These are phyloP conservation scores for Hansfordia pulvinata DNA, from an alignment of 2,329 filamentous ascomycete genomes.

Conservation along the genomic window DNA sequence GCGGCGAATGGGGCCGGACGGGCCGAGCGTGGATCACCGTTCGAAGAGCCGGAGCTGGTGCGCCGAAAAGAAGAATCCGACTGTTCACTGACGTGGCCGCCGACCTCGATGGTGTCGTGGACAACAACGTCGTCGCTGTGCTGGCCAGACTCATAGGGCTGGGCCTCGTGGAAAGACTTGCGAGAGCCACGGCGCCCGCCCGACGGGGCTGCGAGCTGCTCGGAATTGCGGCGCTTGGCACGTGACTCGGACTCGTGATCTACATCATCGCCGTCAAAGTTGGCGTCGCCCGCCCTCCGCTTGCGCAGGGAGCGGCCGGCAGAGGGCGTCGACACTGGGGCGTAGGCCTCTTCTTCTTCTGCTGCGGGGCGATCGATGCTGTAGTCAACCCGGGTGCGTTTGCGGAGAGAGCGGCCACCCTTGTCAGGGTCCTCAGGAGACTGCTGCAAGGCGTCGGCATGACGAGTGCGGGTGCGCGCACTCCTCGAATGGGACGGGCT, in stretches of 20 bases:
- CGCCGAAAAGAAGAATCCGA: slow-evolving; percentile 19
- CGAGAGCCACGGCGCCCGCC: slow-evolving; percentile 10
- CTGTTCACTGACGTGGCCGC: slow-evolving; percentile 23
- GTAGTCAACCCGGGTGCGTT: slow-evolving; percentile 43
- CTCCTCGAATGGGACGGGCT: slow-evolving; percentile 19
- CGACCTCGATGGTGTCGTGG: slow-evolving; percentile 44
- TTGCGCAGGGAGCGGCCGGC: slow-evolving; percentile 14
- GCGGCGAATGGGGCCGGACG: no score
- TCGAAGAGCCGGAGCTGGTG: slow-evolving; percentile 13
- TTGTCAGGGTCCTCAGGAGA: slow-evolving; percentile 35
- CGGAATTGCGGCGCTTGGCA: slow-evolving; percentile 16
- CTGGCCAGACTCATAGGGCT: slow-evolving; percentile 9
- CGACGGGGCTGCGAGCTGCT: slow-evolving; percentile 13
- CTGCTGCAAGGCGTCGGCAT: slow-evolving; percentile 19
- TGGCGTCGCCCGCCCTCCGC: slow-evolving; percentile 14
- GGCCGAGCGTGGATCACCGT: no score
- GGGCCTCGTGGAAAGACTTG: slow-evolving; percentile 17
- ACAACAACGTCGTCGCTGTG: slow-evolving; percentile 31
- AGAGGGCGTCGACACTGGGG: slow-evolving; percentile 10
- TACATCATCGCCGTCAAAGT: slow-evolving; percentile 9
- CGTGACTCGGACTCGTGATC: slow-evolving; percentile 11
- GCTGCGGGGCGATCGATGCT: slow-evolving; percentile 36
- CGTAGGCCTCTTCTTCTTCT: slow-evolving; percentile 25
- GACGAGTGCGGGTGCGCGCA: slow-evolving; percentile 29
- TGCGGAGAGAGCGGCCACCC: slow-evolving; percentile 44